A percentile compares a stretch with the other conserved stretches of the same genome.
Conservation (phyloP, 169 alveolate genomes). For the Plasmodium sp. region DNA sequence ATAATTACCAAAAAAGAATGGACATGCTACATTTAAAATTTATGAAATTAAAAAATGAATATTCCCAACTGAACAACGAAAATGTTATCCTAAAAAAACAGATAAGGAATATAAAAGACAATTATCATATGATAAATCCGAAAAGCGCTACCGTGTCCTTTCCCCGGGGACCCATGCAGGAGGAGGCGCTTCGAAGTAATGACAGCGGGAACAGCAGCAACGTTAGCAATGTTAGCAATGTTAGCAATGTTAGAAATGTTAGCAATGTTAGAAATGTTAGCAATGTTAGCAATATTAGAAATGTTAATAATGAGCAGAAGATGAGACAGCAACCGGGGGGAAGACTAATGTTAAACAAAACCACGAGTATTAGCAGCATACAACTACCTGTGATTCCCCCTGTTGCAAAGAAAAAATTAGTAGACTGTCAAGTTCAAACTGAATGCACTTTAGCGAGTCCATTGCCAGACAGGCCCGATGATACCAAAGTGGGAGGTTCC, state of each 20-base stretch:
- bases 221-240: background rate
- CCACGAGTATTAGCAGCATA: background rate
- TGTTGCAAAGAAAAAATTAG: background rate
- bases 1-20: constrained; percentile 35
- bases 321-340: background rate
- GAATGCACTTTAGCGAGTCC: background rate
- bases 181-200: background rate
- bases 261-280: no score
- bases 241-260: background rate
- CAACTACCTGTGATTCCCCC: background rate
- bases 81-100: constrained; percentile 60
- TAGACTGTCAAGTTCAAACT: background rate
- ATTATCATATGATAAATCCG: constrained; percentile 7
- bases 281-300: background rate
- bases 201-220: background rate
- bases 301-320: background rate
- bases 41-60: constrained; percentile 63
- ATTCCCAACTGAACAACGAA: constrained; percentile 41
- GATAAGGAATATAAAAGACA: constrained; percentile 35
- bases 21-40: constrained; percentile 72
- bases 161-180: constrained; percentile 8
- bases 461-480: background rate
- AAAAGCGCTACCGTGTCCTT: constrained; percentile 35
- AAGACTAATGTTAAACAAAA: constrained; percentile 1
- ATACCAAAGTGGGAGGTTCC: background rate